Evolutionary conservation across 306 rosid species (phyloP), one percentile per base, ranked within the genome.

Genomic region (Psophocarpus tetragonolobus): DNA sequence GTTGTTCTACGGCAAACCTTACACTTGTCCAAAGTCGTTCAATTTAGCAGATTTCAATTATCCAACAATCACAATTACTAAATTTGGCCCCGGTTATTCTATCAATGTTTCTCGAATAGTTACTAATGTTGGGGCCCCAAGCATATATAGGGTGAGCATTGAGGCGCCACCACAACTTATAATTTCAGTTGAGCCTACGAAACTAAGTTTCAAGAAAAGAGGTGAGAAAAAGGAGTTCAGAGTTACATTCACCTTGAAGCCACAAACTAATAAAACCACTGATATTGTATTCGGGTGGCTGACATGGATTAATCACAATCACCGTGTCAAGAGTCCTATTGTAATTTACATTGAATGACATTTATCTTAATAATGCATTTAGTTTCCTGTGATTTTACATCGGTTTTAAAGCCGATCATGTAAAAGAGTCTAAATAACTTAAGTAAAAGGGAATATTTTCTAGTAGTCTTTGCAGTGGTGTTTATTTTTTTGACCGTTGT

Each of bases 91-190:
- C 14, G 50, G 13, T 21, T 6, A 54, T 5, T 12, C 84, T 0
- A 29, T 72, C 7, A 83, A 71, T 4, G 60, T 87, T 70, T 75
- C 86, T 15, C 85, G 92, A 62, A 87, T 66, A 13, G 72, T 88
- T 35, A 89, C 85, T 14, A 91, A 89, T 30, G 97, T 90, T 9
- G 92, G 92, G 1, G 5, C 79, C 3, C 85, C 89, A 10, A 72
- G 88, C 45, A 76, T 32, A 0, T 91, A 91, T 44, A 54, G 7
- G n/a, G 92, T 66, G 11, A 11, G 0, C 2, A 82, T 89, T 8
- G 30, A 36, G 68, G 74, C 81, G 26, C 90, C 92, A 6, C 33
- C 18, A 0, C 80, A 73, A 12, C 79, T 87, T 68, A 3, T 3
- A 8, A 80, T 91, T 32, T 35, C 60, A 1, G 79, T 87, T 39